Evolutionary conservation across 2,329 filamentous ascomycete species (phyloP).

Genomic region (Colletotrichum horii): DNA sequence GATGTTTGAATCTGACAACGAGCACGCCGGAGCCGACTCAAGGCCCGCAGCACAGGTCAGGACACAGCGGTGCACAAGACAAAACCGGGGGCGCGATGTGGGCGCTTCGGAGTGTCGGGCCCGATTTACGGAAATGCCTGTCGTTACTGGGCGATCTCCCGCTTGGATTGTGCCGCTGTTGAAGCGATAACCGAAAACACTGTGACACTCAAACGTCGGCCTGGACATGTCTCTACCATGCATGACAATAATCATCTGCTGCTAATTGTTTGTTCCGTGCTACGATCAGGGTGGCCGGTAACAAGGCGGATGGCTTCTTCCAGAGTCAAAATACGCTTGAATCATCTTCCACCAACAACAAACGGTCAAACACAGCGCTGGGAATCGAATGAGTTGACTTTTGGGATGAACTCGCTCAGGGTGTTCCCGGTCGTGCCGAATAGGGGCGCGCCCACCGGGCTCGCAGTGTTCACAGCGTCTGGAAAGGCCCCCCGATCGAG

Average conservation of each 20-base stretch:
- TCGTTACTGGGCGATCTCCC: constrained; percentile 7
- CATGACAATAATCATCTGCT: not conserved
- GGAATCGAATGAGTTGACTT: not conserved
- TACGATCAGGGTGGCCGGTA: not conserved
- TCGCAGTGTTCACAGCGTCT: not conserved
- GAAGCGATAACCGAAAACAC: not conserved
- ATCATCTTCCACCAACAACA: not conserved
- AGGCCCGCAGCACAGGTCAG: not conserved
- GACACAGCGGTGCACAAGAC: not conserved
- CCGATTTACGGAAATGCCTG: not conserved
- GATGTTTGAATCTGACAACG: not conserved
- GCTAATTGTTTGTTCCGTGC: not conserved
- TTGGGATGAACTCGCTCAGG: not conserved
- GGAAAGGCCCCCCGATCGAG: not conserved
- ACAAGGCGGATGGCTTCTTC: not conserved
- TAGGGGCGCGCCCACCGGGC: constrained; percentile 3
- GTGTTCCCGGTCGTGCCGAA: constrained; percentile 11
- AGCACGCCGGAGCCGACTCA: not conserved
- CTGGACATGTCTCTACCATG: not conserved
- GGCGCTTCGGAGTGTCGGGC: not conserved
- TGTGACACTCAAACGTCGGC: not conserved
- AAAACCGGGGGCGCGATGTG: not conserved
- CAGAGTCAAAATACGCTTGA: not conserved
- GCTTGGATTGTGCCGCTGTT: not conserved
- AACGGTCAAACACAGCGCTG: not conserved